Percentiles rank a stretch among this genome's conserved stretches.
phyloP scores from a whole-genome alignment of 306 rosid genomes.

The Psophocarpus tetragonolobus region DNA sequence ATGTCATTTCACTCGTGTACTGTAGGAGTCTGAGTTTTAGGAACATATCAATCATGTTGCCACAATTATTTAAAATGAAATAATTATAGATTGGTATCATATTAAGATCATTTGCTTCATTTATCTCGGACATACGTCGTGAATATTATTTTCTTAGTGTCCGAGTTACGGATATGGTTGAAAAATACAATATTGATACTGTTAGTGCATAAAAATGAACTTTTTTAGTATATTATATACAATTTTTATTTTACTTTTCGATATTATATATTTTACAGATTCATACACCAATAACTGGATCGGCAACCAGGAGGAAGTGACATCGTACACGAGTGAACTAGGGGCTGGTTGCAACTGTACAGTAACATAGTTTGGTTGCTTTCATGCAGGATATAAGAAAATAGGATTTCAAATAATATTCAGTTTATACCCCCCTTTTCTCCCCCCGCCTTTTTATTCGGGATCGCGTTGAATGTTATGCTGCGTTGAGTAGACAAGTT shows the following conservation, averaged over 20 bases:
- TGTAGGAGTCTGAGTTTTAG: neutral
- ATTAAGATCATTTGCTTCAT: constrained; percentile 1
- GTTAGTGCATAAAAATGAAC: neutral
- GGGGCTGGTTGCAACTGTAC: constrained; percentile 49
- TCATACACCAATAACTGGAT: constrained; percentile 1
- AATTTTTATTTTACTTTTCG: neutral
- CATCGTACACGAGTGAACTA: constrained; percentile 29
- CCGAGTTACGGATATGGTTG: neutral
- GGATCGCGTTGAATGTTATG: constrained; percentile 34
- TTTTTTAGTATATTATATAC: neutral
- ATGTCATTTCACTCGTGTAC: constrained; percentile 9
- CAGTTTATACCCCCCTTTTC: constrained; percentile 9
- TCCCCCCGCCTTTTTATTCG: constrained; percentile 41
- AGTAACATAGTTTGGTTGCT: constrained; percentile 48
- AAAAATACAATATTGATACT: neutral
- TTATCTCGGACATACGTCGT: neutral
- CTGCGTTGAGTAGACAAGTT: constrained; percentile 30
- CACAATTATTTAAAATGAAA: too few species aligned
- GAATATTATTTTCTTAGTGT: neutral
- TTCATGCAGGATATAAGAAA: constrained; percentile 7
- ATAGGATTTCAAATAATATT: constrained; percentile 26
- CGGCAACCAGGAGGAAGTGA: constrained; percentile 16
- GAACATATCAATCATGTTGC: neutral
- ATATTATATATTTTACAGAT: constrained; percentile 38
- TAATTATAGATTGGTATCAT: neutral